These are phyloP conservation scores for Prunus dulcis DNA, from an alignment of 306 rosid species.

Conservation along the genomic window DNA sequence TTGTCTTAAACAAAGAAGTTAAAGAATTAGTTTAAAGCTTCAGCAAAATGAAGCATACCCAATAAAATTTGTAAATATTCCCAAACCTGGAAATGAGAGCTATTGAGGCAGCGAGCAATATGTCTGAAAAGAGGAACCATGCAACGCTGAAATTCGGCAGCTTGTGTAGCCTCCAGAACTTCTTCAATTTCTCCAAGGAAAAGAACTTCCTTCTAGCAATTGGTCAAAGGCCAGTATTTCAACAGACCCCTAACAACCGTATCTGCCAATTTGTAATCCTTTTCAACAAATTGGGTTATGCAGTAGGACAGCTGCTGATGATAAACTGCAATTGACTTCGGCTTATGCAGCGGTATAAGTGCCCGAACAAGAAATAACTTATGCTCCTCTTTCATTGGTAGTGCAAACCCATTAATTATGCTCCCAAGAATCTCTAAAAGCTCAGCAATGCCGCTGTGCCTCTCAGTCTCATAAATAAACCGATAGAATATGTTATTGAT, in stretches of 20 bases:
- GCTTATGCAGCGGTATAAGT: slow-evolving; percentile 85
- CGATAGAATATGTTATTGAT: slow-evolving; percentile 89
- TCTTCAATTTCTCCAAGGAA: slow-evolving; percentile 97
- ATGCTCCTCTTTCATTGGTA: slow-evolving; percentile 88
- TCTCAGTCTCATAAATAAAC: slow-evolving; percentile 82
- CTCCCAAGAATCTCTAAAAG: slow-evolving; percentile 21
- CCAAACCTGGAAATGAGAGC: slow-evolving; percentile 89
- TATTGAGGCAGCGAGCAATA: slow-evolving; percentile 90
- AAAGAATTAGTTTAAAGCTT: not conserved
- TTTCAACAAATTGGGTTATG: slow-evolving; percentile 91
- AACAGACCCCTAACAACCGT: slow-evolving; percentile 82
- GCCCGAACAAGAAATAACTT: slow-evolving; percentile 37
- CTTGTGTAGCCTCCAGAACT: slow-evolving; percentile 89
- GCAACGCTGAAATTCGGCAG: slow-evolving; percentile 87
- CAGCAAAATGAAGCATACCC: not conserved
- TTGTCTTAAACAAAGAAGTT: not conserved
- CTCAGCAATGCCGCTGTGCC: slow-evolving; percentile 52
- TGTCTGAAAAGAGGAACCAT: slow-evolving; percentile 94
- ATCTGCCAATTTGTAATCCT: slow-evolving; percentile 94
- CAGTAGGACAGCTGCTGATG: slow-evolving; percentile 95
- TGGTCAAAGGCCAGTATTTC: slow-evolving; percentile 94
- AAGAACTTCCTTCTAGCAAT: slow-evolving; percentile 94
- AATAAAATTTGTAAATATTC: slow-evolving; percentile 12
- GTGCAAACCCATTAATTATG: slow-evolving; percentile 90
- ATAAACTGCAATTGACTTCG: slow-evolving; percentile 58